Evolutionary conservation across 1,139 yeast species (phyloP), one percentile per base, ranked within the genome.

Genomic region (Geotrichum fermentans): DNA sequence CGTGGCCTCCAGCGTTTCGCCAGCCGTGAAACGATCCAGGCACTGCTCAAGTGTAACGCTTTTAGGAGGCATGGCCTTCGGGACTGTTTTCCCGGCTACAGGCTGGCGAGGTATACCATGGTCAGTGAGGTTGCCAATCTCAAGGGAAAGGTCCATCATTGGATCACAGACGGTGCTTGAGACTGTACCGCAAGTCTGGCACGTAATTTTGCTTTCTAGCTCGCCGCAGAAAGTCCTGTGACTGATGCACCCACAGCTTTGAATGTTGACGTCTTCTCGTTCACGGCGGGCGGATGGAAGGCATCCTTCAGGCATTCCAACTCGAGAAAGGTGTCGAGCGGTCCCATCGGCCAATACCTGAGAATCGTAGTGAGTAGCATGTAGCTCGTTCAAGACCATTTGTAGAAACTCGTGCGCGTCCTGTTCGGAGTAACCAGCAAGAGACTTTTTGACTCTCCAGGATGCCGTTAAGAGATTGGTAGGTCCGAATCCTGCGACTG

Each of bases 381-480:
- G 98, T 50, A 92, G 69, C 65, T 88, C 95, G 64, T 90, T 86
- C 41, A 90, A 72, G 28, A 90, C 63, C 64, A 90, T 89, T 63
- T 92, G 97, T 83, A 95, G 82, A 66, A 90, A 92, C 65, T 92
- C 98, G 67, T 92, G 98, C 0, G 98, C 97, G 65, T 92, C 98
- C 67, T 92, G 98, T 67, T 92, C 97, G 43, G 92, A 85, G 56
- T 89, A 89, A 1, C 98, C 98, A 0, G 97, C 95, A 52, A 92
- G 75, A 22, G 89, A 78, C 57, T 83, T 78, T 60, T 87, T 85
- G 50, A 83, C 81, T 59, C 79, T 80, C 95, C 96, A 88, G 1
- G 96, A 83, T 11, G 95, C 84, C 37, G 78, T 76, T 49, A 90
- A 71, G 42, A 90, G 68, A 46, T 82, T 75, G 1, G 88, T 80